Evolutionary conservation across 2,329 filamentous ascomycete genomes (phyloP).

Genomic region (Thelonectria rubi): DNA sequence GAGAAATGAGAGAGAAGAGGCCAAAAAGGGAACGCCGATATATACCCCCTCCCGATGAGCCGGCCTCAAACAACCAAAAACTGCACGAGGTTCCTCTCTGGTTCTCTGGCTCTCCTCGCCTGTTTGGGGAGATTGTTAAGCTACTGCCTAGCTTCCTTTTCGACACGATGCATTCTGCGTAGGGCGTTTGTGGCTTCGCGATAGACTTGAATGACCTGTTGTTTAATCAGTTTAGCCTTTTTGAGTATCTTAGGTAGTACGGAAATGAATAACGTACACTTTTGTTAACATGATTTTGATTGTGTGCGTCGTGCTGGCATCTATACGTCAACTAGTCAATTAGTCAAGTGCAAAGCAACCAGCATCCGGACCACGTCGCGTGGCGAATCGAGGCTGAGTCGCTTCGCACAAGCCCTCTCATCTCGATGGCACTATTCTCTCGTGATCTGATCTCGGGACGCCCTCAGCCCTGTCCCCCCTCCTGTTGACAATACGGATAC

Average conservation of each 20-base stretch:
- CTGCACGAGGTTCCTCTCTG: conserved; percentile 16
- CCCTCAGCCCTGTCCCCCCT: background rate
- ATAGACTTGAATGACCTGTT: conserved; percentile 30
- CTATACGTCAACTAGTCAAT: no score
- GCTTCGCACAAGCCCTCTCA: background rate
- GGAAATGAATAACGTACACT: conserved; percentile 31
- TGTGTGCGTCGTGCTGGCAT: no score
- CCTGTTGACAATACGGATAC: background rate
- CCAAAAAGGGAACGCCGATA: conserved; percentile 22
- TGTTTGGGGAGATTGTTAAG: background rate
- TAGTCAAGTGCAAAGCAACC: no score
- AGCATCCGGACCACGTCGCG: no score
- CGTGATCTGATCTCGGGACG: conserved; percentile 17
- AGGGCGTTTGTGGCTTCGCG: conserved; percentile 39
- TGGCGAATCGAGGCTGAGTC: background rate
- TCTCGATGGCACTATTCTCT: conserved; percentile 16
- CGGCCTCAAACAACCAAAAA: conserved; percentile 35
- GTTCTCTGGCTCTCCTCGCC: conserved; percentile 25
- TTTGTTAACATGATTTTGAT: background rate
- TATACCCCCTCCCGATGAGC: conserved; percentile 33
- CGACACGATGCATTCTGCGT: conserved; percentile 38
- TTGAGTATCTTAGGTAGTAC: conserved; percentile 31
- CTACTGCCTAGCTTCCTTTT: conserved; percentile 29
- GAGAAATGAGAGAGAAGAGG: conserved; percentile 17
- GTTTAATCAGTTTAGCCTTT: conserved; percentile 30